Evolutionary conservation across 371 early-diverging fungal genomes (phyloP), one percentile per base, ranked within the genome.

Genomic region (Mycotypha africana): DNA sequence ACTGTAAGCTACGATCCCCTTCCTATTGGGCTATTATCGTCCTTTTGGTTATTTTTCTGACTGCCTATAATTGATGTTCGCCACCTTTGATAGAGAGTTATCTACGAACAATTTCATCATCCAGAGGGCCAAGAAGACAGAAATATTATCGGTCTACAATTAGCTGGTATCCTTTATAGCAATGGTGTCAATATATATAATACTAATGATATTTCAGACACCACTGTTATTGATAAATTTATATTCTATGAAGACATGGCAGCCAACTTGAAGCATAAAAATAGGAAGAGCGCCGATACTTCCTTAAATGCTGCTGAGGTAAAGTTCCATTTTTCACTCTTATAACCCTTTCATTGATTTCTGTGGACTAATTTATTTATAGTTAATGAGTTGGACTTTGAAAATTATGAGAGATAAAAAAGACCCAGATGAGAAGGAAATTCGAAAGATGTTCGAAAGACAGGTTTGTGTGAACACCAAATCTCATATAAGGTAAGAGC

Each of bases 261-360:
- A 11, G 47, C 59, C 7, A 72, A 72, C 44, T 55, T 84, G 20
- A 25, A 34, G 1, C 58, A 67, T 26, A 63, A 56, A 15, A 45
- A 51, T 4, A 57, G 39, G 20, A 52, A 45, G 6, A 44, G 25
- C 4, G 33, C 43, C n/a, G 61, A 62, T 6, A 60, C 80, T 10
- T 65, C 64, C 37, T 52, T 67, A 1, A 61, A 66, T 19, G 65
- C 78, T 9, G 80, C 84, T 1, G 84, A 84, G 66, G 77, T 72
- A 66, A 35, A 4, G 10, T 9, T 11, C 1, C 15, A 23, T n/a
- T 33, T 1, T 3, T 12, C 20, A 20, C 6, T 15, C 22, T 8
- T 28, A 28, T 8, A 28, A 12, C 30, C 30, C 30, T 8, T 4
- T 26, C 25, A 33, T 22, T 48, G 2, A 36, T 0, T 24, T 19